Conservation (phyloP, 1,139 yeast species). For the Debaryomycetaceae sp. region DNA sequence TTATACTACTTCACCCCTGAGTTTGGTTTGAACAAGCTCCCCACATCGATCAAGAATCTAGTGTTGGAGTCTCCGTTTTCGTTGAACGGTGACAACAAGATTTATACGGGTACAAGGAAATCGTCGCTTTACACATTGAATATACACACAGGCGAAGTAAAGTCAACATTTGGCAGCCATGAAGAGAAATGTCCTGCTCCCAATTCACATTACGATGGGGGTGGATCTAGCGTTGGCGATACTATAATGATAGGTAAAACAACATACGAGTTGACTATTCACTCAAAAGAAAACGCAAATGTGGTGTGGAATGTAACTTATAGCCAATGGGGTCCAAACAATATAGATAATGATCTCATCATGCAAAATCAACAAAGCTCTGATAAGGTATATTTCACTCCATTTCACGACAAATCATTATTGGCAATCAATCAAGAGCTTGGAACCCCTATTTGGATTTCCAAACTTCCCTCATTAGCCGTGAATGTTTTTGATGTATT, state of each 20-base stretch:
- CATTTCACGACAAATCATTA: conserved; percentile 72
- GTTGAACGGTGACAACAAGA: conserved; percentile 76
- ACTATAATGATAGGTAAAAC: conserved; percentile 52
- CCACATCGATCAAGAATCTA: conserved; percentile 75
- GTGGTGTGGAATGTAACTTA: conserved; percentile 84
- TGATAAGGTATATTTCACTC: conserved; percentile 78
- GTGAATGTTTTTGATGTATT: conserved; percentile 74
- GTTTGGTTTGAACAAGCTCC: conserved; percentile 75
- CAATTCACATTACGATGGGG: conserved; percentile 17
- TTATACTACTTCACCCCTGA: conserved; percentile 82
- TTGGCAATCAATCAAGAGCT: conserved; percentile 63
- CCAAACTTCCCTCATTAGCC: conserved; percentile 62
- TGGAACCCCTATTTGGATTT: conserved; percentile 78
- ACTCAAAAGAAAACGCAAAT: conserved; percentile 56
- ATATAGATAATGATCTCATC: conserved; percentile 70
- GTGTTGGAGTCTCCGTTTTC: conserved; percentile 84
- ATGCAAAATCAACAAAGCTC: conserved; percentile 47
- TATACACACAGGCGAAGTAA: conserved; percentile 71
- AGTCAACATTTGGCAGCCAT: conserved; percentile 62
- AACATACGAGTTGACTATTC: conserved; percentile 41
- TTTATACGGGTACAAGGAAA: conserved; percentile 81
- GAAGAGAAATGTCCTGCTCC: conserved; percentile 33
- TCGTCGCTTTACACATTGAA: conserved; percentile 77
- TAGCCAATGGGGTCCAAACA: conserved; percentile 91
- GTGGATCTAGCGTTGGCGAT: conserved; percentile 15